phyloP scores from a whole-genome alignment of 164 flowering plant species.

The Taxillus chinensis region DNA sequence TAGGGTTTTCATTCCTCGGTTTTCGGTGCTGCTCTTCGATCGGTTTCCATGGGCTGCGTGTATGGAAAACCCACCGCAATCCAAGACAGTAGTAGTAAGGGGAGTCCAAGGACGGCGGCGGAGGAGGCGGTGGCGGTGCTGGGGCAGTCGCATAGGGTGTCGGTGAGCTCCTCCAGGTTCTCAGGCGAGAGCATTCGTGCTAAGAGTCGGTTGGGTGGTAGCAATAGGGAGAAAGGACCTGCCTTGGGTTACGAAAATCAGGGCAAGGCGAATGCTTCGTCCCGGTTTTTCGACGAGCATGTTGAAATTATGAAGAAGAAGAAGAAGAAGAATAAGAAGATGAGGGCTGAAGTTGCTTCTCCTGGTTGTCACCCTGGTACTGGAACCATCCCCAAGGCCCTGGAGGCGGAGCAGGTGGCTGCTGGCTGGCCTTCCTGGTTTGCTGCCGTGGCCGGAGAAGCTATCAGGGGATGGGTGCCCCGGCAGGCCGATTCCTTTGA shows the following conservation, averaged over 20 bases:
- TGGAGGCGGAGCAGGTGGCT: conserved; percentile 43
- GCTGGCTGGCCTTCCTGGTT: conserved; percentile 76
- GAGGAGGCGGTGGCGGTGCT: conserved; percentile 14
- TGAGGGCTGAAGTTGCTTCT: conserved; percentile 14
- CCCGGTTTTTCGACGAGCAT: conserved; percentile 15
- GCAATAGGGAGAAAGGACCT: conserved; percentile 16
- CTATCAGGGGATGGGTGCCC: conserved; percentile 59
- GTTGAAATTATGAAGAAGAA: conserved; percentile 5
- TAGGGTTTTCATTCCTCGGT: neutral
- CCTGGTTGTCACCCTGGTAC: conserved; percentile 12
- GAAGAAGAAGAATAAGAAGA: conserved; percentile 14
- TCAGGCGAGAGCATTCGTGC: conserved; percentile 13
- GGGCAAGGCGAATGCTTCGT: conserved; percentile 18
- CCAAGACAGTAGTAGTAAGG: conserved; percentile 21
- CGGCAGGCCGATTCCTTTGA: conserved; percentile 41
- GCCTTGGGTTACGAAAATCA: conserved; percentile 17
- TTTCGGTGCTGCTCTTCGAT: conserved; percentile 4
- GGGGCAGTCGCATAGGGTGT: conserved; percentile 9
- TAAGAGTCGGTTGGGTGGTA: conserved; percentile 4
- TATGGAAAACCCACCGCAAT: conserved; percentile 28
- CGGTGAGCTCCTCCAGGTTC: conserved; percentile 21
- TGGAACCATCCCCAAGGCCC: conserved; percentile 19
- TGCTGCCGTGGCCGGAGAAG: conserved; percentile 44
- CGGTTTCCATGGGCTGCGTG: conserved; percentile 32
- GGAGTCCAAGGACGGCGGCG: conserved; percentile 13